Conservation (phyloP, 139 green algal species). For the Volvox africanus region DNA sequence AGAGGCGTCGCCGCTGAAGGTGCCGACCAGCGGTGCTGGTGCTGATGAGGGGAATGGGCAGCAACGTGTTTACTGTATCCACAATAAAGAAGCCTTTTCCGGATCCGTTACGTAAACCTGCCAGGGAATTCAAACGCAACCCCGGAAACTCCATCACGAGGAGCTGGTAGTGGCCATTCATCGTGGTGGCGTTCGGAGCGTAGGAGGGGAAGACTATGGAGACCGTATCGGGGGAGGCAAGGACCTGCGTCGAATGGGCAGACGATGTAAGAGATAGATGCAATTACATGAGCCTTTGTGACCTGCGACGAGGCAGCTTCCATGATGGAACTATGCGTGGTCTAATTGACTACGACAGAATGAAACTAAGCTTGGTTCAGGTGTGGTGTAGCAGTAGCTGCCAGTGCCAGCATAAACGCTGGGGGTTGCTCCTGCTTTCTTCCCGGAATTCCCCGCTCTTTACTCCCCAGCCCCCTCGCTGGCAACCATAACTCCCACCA, state of each 20-base stretch:
- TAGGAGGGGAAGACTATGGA: background rate
- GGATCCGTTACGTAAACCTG: background rate
- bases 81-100: background rate
- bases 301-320: no score
- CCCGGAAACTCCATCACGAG: background rate
- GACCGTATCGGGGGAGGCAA: background rate
- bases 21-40: background rate
- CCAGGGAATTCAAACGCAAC: background rate
- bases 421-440: no score
- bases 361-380: no score
- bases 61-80: background rate
- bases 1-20: background rate
- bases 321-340: no score
- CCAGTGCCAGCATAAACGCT: background rate
- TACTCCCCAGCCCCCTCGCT: no score
- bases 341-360: no score
- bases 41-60: background rate
- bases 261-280: background rate
- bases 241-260: background rate
- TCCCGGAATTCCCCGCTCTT: no score
- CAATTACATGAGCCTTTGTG: no score
- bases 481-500: no score
- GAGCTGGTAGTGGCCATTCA: conserved; percentile 8
- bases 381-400: background rate
- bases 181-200: background rate